Conservation (phyloP, 495 filamentous ascomycete genomes). For the Talaromyces ruber region DNA sequence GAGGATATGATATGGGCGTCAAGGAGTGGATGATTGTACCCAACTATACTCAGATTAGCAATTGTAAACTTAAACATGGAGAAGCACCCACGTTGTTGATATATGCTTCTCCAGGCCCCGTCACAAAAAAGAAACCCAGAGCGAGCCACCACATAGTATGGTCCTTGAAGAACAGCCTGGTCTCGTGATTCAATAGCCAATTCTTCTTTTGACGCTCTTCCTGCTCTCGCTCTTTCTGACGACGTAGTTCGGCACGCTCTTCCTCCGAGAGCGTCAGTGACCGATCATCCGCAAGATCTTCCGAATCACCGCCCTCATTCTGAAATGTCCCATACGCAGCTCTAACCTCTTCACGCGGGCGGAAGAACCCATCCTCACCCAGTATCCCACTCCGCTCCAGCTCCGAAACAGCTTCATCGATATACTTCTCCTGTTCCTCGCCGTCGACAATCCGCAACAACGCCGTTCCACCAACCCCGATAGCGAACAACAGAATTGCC, state of each 20-base stretch:
- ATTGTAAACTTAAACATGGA: background rate
- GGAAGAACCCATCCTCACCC: constrained; percentile 60
- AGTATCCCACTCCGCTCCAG: constrained; percentile 78
- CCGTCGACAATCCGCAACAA: constrained; percentile 60
- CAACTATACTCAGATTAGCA: constrained; percentile 31
- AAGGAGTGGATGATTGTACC: constrained; percentile 88
- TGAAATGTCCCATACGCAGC: constrained; percentile 49
- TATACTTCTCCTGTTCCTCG: constrained; percentile 54
- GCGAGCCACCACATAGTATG: constrained; percentile 94
- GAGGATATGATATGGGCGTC: constrained; percentile 49
- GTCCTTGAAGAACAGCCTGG: constrained; percentile 71
- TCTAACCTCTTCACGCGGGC: constrained; percentile 23
- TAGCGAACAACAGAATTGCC: constrained; percentile 50
- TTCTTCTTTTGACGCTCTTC: constrained; percentile 70
- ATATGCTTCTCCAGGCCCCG: constrained; percentile 90
- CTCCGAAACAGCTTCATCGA: constrained; percentile 80
- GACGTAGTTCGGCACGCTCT: constrained; percentile 32
- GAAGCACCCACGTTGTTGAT: constrained; percentile 66
- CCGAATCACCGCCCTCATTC: constrained; percentile 7
- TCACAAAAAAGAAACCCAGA: constrained; percentile 84
- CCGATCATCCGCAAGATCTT: constrained; percentile 12
- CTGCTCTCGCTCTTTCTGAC: constrained; percentile 45
- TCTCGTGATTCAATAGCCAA: constrained; percentile 82
- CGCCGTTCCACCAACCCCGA: constrained; percentile 68
- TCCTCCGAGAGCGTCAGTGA: constrained; percentile 32